A percentile compares a stretch with the other conserved stretches of the same genome.
phyloP scores from a whole-genome alignment of 371 early-diverging fungal genomes.

The Chytridium lagenaria region DNA sequence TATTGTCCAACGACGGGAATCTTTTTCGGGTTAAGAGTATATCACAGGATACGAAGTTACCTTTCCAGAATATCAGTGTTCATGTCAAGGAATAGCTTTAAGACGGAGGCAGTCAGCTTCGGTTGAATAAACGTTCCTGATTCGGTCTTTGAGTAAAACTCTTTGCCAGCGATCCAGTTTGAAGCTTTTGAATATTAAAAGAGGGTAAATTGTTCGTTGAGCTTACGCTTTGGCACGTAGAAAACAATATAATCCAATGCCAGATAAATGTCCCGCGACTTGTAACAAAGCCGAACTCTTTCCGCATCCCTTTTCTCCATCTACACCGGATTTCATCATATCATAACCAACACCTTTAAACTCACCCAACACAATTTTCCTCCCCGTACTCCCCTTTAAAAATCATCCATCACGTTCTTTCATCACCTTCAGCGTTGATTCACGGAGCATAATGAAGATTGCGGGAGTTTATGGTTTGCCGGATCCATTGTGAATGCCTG shows the following conservation, averaged over 20 bases:
- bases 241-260: conserved; percentile 35
- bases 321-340: not conserved
- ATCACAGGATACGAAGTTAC: no score
- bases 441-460: conserved; percentile 38
- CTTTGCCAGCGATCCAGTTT: conserved; percentile 35
- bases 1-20: not conserved
- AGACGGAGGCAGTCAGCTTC: conserved; percentile 15
- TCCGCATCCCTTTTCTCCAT: conserved; percentile 32
- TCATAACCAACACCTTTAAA: not conserved
- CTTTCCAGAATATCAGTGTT: conserved; percentile 23
- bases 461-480: not conserved
- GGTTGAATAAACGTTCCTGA: conserved; percentile 26
- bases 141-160: conserved; percentile 34
- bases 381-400: conserved; percentile 6
- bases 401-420: conserved; percentile 18
- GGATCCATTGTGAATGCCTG: not conserved
- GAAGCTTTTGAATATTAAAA: not conserved
- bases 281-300: conserved; percentile 34
- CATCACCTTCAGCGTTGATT: conserved; percentile 32
- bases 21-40: no score
- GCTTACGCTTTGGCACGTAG: conserved; percentile 37
- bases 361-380: conserved; percentile 28
- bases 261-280: conserved; percentile 27
- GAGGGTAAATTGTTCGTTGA: not conserved
- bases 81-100: conserved; percentile 26